Conservation (phyloP, 352 stramenopile genomes). For the Bremia lactucae region DNA sequence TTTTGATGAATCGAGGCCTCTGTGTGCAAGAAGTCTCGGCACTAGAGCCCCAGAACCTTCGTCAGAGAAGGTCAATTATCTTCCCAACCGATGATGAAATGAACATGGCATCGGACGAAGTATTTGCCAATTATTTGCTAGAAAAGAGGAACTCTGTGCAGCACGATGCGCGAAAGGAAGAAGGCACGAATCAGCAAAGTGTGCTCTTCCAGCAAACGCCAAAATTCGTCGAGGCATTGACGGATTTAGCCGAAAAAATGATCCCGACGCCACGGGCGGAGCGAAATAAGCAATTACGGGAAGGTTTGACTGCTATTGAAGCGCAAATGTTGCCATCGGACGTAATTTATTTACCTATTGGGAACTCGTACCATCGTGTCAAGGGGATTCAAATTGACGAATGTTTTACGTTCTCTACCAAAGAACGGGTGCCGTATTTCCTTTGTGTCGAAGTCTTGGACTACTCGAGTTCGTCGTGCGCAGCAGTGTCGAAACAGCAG, state of each 20-base stretch:
- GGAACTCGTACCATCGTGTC: slow-evolving; percentile 64
- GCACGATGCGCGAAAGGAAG: slow-evolving; percentile 44
- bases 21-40: slow-evolving; percentile 54
- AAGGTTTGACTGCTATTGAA: slow-evolving; percentile 37
- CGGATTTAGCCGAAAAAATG: slow-evolving; percentile 50
- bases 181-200: slow-evolving; percentile 53
- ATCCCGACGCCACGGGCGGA: slow-evolving; percentile 34
- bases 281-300: slow-evolving; percentile 38
- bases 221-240: slow-evolving; percentile 56
- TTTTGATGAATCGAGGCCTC: slow-evolving; percentile 69
- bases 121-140: slow-evolving; percentile 45
- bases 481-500: slow-evolving; percentile 13
- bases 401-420: slow-evolving; percentile 77
- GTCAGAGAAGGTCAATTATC: slow-evolving; percentile 35
- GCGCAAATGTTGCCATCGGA: slow-evolving; percentile 50
- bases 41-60: slow-evolving; percentile 33
- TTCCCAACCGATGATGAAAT: slow-evolving; percentile 56
- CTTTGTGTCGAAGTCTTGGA: slow-evolving; percentile 76
- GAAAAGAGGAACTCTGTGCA: slow-evolving; percentile 38
- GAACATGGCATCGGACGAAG: slow-evolving; percentile 36
- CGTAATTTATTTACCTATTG: slow-evolving; percentile 71
- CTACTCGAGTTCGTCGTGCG: slow-evolving; percentile 26
- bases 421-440: slow-evolving; percentile 77
- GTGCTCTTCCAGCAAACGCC: slow-evolving; percentile 60
- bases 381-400: slow-evolving; percentile 64